Evolutionary conservation across 257 asterid genomes (phyloP).

Genomic region (Handroanthus guayacan): DNA sequence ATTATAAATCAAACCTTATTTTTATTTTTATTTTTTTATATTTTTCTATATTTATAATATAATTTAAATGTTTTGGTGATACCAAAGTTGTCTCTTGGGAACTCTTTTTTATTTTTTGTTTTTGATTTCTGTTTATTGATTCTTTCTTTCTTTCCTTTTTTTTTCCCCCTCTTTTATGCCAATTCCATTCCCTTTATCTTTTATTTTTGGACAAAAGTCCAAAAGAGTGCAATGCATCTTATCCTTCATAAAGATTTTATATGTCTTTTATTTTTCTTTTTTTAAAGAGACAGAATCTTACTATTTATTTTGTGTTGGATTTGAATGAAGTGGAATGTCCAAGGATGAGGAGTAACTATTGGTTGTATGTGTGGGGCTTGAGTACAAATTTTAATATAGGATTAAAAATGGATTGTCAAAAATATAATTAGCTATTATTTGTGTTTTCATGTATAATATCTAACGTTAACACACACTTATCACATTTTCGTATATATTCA

Average conservation of each 20-base stretch:
- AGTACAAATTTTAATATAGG: too few species aligned
- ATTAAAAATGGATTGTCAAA: too few species aligned
- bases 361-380: neutral
- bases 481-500: too few species aligned
- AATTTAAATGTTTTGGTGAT: neutral
- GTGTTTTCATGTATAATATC: too few species aligned
- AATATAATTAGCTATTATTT: too few species aligned
- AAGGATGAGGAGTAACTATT: neutral
- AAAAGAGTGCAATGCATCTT: constrained; percentile 22
- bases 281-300: neutral
- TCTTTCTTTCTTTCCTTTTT: neutral
- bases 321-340: neutral
- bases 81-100: neutral
- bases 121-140: neutral
- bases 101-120: neutral
- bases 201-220: constrained; percentile 24
- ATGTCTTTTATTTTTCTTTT: neutral
- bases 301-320: neutral
- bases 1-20: constrained; percentile 2
- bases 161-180: neutral
- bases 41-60: neutral
- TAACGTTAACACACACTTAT: too few species aligned
- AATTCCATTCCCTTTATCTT: constrained; percentile 4
- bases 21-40: neutral
- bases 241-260: constrained; percentile 19